Conservation (phyloP, 352 stramenopile genomes). For the Phytophthora fragariae region DNA sequence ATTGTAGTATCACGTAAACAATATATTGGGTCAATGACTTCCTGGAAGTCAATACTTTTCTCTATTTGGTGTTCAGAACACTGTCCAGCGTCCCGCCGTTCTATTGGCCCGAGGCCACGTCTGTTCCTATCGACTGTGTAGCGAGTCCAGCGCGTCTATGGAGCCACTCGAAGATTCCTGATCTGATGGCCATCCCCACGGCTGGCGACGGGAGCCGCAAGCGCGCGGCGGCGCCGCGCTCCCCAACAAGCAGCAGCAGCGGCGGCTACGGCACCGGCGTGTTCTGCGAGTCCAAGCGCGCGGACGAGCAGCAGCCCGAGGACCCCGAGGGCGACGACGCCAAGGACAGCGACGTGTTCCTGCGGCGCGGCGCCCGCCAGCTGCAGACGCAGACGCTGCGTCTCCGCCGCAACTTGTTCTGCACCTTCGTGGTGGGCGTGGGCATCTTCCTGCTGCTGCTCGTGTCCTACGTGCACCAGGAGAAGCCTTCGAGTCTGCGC, state of each 20-base stretch:
- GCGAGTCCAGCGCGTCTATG: slow-evolving; percentile 12
- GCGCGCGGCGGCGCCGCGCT: slow-evolving; percentile 15
- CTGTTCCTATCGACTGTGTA: background rate
- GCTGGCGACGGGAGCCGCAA: slow-evolving; percentile 28
- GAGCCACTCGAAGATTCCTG: slow-evolving; percentile 16
- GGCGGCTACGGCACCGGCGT: slow-evolving; percentile 33
- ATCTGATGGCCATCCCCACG: slow-evolving; percentile 22
- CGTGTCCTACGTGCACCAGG: slow-evolving; percentile 26
- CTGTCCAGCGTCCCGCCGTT: background rate
- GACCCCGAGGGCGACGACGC: slow-evolving; percentile 25
- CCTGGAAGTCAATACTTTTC: too few species aligned
- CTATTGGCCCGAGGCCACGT: slow-evolving; percentile 3
- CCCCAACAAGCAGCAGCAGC: slow-evolving; percentile 1
- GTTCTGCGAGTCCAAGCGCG: slow-evolving; percentile 35
- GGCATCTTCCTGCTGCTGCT: slow-evolving; percentile 31
- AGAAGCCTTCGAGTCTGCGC: slow-evolving; percentile 18
- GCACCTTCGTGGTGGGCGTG: slow-evolving; percentile 21
- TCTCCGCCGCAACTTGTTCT: slow-evolving; percentile 22
- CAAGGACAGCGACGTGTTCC: slow-evolving; percentile 39
- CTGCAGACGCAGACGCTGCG: slow-evolving; percentile 29
- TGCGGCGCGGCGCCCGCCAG: slow-evolving; percentile 22
- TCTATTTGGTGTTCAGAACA: too few species aligned
- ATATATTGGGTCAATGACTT: too few species aligned
- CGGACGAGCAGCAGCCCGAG: slow-evolving; percentile 5
- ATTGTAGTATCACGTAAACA: too few species aligned